These are phyloP conservation scores for Phlebiopsis gigantea DNA, from an alignment of 768 basidiomycete genomes.

Conservation along the genomic window DNA sequence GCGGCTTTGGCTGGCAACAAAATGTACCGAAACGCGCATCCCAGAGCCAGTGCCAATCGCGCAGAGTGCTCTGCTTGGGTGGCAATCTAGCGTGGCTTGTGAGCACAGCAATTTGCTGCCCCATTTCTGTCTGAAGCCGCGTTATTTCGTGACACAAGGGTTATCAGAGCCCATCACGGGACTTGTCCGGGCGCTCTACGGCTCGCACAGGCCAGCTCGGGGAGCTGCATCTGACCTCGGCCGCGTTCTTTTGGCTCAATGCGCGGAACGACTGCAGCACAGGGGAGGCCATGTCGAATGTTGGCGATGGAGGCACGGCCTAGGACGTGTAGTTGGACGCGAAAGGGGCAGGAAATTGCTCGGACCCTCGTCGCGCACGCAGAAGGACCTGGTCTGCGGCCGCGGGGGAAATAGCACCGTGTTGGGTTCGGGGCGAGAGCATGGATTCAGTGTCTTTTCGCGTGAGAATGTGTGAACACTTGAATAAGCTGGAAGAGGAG, in stretches of 20 bases:
- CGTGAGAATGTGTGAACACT: not conserved
- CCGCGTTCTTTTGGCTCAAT: not conserved
- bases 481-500: slow-evolving; percentile 4
- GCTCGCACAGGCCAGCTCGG: slow-evolving; percentile 7
- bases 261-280: not conserved
- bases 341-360: not conserved
- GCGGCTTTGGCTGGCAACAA: not conserved
- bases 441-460: not conserved
- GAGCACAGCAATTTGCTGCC: not conserved
- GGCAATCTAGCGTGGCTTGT: not conserved
- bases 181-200: not conserved
- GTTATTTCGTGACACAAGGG: not conserved
- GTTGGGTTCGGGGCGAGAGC: not conserved
- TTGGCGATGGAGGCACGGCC: not conserved
- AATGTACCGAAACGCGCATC: too few relatives aligned
- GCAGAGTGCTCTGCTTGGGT: not conserved
- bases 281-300: not conserved
- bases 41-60: too few relatives aligned
- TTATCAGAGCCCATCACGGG: not conserved
- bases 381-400: not conserved
- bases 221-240: not conserved
- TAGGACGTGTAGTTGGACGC: not conserved
- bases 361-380: not conserved
- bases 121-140: not conserved
- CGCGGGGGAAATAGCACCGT: slow-evolving; percentile 2